Evolutionary conservation across 2,329 filamentous ascomycete genomes (phyloP).

Genomic region (Fusarium liriodendri): DNA sequence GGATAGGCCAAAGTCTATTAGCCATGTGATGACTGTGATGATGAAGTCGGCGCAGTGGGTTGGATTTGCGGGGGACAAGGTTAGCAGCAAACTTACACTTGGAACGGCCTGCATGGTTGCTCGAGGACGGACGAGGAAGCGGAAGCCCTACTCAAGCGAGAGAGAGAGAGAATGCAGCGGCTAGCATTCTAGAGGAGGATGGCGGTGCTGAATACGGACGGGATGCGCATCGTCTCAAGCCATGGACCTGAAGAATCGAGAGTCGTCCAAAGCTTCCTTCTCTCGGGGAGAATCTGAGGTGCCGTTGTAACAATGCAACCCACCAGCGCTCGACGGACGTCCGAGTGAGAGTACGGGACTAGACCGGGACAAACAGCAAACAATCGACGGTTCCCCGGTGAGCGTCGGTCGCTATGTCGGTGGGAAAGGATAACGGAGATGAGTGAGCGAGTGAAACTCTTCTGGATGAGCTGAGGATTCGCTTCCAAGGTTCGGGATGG

Average conservation of each 20-base stretch:
- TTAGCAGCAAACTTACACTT: conserved; percentile 55
- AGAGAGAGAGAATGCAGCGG: conserved; percentile 48
- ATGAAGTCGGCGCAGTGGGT: conserved; percentile 29
- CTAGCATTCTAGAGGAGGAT: conserved; percentile 50
- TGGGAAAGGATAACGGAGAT: conserved; percentile 7
- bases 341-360: conserved; percentile 19
- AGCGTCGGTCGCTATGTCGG: not conserved
- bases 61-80: conserved; percentile 35
- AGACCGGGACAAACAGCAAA: conserved; percentile 32
- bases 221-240: conserved; percentile 47
- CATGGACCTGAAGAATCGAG: conserved; percentile 37
- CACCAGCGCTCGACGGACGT: conserved; percentile 29
- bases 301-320: conserved; percentile 30
- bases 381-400: conserved; percentile 1
- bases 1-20: conserved; percentile 42
- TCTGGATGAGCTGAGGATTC: not conserved
- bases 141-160: conserved; percentile 53
- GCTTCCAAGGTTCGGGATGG: not conserved
- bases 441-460: conserved; percentile 14
- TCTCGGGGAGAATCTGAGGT: conserved; percentile 7
- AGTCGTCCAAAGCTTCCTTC: conserved; percentile 18
- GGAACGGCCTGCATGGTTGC: conserved; percentile 66
- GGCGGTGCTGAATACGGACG: conserved; percentile 43
- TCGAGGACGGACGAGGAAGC: conserved; percentile 44
- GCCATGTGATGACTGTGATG: conserved; percentile 37